These are phyloP conservation scores for Xylaria scruposa DNA, from an alignment of 495 filamentous ascomycete genomes.

Conservation along the genomic window DNA sequence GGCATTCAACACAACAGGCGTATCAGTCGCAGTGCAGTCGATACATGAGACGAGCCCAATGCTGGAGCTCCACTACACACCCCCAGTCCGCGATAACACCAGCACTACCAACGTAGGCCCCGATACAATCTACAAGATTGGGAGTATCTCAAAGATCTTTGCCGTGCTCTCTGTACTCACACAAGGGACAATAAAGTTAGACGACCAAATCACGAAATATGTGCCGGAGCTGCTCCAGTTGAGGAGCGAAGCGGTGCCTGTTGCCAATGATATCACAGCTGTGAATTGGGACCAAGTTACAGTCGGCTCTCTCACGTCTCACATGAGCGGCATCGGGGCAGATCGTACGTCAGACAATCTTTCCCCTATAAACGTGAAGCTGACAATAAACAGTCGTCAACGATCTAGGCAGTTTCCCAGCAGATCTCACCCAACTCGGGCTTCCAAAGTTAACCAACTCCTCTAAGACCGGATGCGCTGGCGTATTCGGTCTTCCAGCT, in stretches of 20 bases:
- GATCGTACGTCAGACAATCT: conserved; percentile 36
- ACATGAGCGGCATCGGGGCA: conserved; percentile 45
- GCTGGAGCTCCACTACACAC: conserved; percentile 45
- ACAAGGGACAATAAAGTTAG: conserved; percentile 45
- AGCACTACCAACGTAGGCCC: conserved; percentile 46
- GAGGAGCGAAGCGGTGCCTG: conserved; percentile 34
- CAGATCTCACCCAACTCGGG: conserved; percentile 40
- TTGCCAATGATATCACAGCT: conserved; percentile 36
- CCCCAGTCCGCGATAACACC: conserved; percentile 34
- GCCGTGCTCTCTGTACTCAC: conserved; percentile 53
- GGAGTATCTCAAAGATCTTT: conserved; percentile 60
- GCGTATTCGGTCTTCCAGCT: conserved; percentile 37
- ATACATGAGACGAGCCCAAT: conserved; percentile 43
- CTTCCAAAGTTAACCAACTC: conserved; percentile 38
- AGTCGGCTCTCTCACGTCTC: conserved; percentile 45
- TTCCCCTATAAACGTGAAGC: neutral
- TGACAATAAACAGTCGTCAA: conserved; percentile 33
- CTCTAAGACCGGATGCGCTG: conserved; percentile 41
- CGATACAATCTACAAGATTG: conserved; percentile 58
- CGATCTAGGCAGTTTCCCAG: conserved; percentile 38
- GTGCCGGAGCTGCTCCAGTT: conserved; percentile 48
- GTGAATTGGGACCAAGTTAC: conserved; percentile 50
- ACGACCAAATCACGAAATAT: conserved; percentile 55
- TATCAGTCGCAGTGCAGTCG: conserved; percentile 46
- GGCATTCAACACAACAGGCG: conserved; percentile 37